phyloP scores from a whole-genome alignment of 2,329 filamentous ascomycete genomes.

The Colletotrichum cereale region DNA sequence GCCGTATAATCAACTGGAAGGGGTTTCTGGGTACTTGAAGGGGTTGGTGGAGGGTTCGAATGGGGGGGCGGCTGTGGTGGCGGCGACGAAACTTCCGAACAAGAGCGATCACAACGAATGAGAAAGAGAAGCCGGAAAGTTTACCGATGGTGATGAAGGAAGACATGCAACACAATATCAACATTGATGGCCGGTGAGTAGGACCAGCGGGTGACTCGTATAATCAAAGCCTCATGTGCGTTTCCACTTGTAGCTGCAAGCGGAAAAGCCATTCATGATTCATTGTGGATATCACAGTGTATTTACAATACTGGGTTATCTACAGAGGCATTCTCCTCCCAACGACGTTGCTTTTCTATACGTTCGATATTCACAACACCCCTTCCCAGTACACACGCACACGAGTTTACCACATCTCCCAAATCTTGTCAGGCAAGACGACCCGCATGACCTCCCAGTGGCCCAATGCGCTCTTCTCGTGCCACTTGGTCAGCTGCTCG shows the following conservation, averaged over 20 bases:
- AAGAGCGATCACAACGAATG: not conserved
- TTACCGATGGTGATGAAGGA: not conserved
- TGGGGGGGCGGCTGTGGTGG: conserved; percentile 39
- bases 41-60: conserved; percentile 57
- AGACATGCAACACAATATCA: not conserved
- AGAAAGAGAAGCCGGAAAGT: too few relatives aligned
- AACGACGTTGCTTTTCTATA: not conserved
- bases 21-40: conserved; percentile 72
- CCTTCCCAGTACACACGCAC: not conserved
- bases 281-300: not conserved
- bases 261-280: not conserved
- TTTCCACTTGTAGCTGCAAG: not conserved
- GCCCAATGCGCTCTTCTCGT: conserved; percentile 80
- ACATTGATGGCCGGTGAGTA: not conserved
- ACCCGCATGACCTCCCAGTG: conserved; percentile 95
- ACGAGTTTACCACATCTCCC: conserved; percentile 83
- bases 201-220: not conserved
- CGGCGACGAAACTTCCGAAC: conserved; percentile 14
- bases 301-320: conserved; percentile 9
- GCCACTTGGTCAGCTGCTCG: conserved; percentile 75
- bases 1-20: conserved; percentile 68
- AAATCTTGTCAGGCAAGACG: conserved; percentile 81
- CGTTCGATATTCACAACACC: not conserved
- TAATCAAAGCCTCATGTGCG: not conserved
- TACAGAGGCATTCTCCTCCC: conserved; percentile 14